phyloP scores from a whole-genome alignment of 768 basidiomycete species.

The Mrakia hoshinonis region DNA sequence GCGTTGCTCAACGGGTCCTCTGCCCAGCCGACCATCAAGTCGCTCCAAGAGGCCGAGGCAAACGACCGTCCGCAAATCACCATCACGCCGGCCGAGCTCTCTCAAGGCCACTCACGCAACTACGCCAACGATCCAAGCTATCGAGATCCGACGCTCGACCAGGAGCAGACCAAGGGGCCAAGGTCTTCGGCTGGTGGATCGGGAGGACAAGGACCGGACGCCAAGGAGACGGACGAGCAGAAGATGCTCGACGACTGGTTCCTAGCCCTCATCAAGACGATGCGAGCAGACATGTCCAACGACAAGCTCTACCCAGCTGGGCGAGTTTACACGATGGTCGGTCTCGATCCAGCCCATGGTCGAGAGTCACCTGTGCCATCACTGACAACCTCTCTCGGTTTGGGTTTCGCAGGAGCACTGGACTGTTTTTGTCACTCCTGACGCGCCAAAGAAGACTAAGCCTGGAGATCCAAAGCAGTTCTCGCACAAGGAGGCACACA shows the following conservation, averaged over 20 bases:
- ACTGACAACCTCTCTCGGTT: background rate
- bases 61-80: conserved; percentile 25
- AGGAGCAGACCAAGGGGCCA: background rate
- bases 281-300: conserved; percentile 41
- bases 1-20: background rate
- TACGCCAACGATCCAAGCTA: conserved; percentile 33
- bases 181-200: background rate
- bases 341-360: too few relatives aligned
- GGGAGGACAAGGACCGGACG: background rate
- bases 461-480: conserved; percentile 21
- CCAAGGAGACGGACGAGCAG: conserved; percentile 31
- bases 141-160: conserved; percentile 31
- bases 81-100: conserved; percentile 31
- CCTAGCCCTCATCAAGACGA: conserved; percentile 38
- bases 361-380: background rate
- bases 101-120: conserved; percentile 32
- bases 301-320: conserved; percentile 43
- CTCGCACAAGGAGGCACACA: conserved; percentile 30
- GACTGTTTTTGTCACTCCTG: conserved; percentile 32
- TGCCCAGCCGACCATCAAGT: conserved; percentile 2
- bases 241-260: conserved; percentile 37
- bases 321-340: conserved; percentile 37
- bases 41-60: conserved; percentile 5
- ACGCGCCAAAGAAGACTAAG: conserved; percentile 1
- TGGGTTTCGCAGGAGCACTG: conserved; percentile 31